Conservation (phyloP, 306 rosid species). For the Dalbergia cultrata region DNA sequence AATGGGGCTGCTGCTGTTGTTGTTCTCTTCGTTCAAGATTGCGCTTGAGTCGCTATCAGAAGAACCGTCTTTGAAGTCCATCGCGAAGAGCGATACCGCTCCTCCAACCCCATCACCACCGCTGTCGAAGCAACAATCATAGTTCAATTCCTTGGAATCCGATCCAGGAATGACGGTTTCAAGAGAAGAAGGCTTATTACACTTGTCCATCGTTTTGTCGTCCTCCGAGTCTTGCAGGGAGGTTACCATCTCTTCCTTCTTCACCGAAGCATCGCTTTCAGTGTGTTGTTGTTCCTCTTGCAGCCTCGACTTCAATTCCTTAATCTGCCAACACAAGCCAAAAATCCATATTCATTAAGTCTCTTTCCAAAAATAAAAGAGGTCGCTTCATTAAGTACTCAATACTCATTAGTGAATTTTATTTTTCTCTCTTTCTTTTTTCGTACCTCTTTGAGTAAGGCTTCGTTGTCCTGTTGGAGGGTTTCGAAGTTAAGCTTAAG, state of each 20-base stretch:
- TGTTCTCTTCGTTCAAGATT: slow-evolving; percentile 75
- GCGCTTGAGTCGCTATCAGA: slow-evolving; percentile 96
- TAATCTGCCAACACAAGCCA: slow-evolving; percentile 58
- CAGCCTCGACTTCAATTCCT: slow-evolving; percentile 76
- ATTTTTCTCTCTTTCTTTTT: no score
- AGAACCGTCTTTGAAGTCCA: slow-evolving; percentile 81
- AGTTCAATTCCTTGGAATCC: slow-evolving; percentile 56
- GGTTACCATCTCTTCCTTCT: slow-evolving; percentile 69
- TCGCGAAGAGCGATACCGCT: slow-evolving; percentile 46
- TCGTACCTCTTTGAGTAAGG: slow-evolving; percentile 74
- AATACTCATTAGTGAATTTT: background rate
- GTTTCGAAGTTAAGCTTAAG: slow-evolving; percentile 66
- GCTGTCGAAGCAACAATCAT: slow-evolving; percentile 55
- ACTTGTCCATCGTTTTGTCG: slow-evolving; percentile 25
- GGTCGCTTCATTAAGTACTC: no score
- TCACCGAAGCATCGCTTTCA: slow-evolving; percentile 69
- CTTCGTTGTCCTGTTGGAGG: slow-evolving; percentile 76
- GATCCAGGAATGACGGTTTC: slow-evolving; percentile 56
- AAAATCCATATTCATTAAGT: background rate
- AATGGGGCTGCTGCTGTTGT: slow-evolving; percentile 54
- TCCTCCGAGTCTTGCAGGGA: slow-evolving; percentile 50
- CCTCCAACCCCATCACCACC: slow-evolving; percentile 40
- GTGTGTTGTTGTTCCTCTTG: slow-evolving; percentile 59
- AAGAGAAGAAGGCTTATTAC: slow-evolving; percentile 5
- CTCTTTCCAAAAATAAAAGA: background rate